Evolutionary conservation across 73 alveolate genomes (phyloP), one percentile per base, ranked within the genome.

Genomic region (Paramecium sexaurelia): DNA sequence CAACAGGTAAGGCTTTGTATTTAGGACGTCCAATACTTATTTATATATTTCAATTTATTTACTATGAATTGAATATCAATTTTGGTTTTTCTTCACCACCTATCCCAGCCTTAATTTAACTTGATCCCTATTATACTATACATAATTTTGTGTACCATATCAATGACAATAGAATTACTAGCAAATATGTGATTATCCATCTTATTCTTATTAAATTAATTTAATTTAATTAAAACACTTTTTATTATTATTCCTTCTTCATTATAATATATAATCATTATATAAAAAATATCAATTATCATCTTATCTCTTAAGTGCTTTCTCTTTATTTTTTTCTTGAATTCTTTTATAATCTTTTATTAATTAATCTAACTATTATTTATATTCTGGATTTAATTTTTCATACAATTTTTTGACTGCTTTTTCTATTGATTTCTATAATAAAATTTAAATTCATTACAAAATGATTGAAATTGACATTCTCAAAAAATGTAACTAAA

Each of bases 81-180:
- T 78, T 78, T 41, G 90, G 90, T 78, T 40, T 78, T 5, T 78
- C 90, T 11, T 78, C 90, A 19, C 90, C 90, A 41, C 90, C 90
- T 17, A 78, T 17, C n/a, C 90, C 90, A 7, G 90, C 90, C 55
- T 78, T 78, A 17, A 78, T 37, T 27, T 78, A 24, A 78, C 73
- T 41, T 78, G 90, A 78, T 13, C 90, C 90, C 90, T 78, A 83
- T 41, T 83, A 8, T 15, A 43, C 17, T 3, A 19, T 51, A 51
- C n/a, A 7, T n/a, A 35, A 35, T 2, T 7, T 15, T 13, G 26
- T 27, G 9, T 73, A 73, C 87, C 57, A 36, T 33, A 78, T 78
- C 90, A 43, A 78, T 78, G 9, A 78, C 90, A 10, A 78, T 37
- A 9, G 90, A 26, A 24, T 78, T 78, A 39, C 41, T 78, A 41